A percentile compares a stretch with the other conserved stretches of the same genome.
phyloP scores from a whole-genome alignment of 257 asterid species.

The Eustoma russellianum region DNA sequence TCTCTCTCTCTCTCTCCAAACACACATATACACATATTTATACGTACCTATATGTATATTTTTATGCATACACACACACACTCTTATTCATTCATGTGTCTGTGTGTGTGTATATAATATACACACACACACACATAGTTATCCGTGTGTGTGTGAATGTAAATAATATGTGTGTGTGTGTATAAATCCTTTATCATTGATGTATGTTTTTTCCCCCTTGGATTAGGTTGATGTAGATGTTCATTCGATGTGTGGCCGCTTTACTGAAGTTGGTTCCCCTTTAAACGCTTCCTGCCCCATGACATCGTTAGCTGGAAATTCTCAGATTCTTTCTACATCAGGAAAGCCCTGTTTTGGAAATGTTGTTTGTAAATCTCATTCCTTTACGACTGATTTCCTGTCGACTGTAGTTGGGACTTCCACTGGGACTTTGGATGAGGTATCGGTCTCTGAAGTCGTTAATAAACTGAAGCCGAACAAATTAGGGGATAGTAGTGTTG shows the following conservation, averaged over 20 bases:
- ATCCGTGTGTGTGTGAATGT: too few species aligned
- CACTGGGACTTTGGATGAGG: conserved; percentile 36
- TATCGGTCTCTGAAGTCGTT: conserved; percentile 20
- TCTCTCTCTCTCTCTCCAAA: background rate
- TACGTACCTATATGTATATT: too few species aligned
- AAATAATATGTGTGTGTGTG: too few species aligned
- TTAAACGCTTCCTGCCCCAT: conserved; percentile 21
- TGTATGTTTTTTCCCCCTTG: too few species aligned
- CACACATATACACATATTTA: too few species aligned
- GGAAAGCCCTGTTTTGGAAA: conserved; percentile 17
- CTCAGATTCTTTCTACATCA: conserved; percentile 20
- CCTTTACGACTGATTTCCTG: conserved; percentile 24
- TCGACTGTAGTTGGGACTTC: conserved; percentile 40
- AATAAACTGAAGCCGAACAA: conserved; percentile 57
- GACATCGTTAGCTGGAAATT: conserved; percentile 20
- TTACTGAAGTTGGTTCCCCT: conserved; percentile 27
- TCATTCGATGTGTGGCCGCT: conserved; percentile 16
- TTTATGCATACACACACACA: too few species aligned
- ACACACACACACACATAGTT: too few species aligned
- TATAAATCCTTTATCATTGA: too few species aligned
- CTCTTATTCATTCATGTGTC: too few species aligned
- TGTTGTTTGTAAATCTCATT: conserved; percentile 15
- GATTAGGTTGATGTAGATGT: conserved; percentile 39
- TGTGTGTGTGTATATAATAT: too few species aligned
- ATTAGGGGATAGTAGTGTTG: conserved; percentile 23